Conservation (phyloP, 164 flowering plant genomes). For the Santalum album region DNA sequence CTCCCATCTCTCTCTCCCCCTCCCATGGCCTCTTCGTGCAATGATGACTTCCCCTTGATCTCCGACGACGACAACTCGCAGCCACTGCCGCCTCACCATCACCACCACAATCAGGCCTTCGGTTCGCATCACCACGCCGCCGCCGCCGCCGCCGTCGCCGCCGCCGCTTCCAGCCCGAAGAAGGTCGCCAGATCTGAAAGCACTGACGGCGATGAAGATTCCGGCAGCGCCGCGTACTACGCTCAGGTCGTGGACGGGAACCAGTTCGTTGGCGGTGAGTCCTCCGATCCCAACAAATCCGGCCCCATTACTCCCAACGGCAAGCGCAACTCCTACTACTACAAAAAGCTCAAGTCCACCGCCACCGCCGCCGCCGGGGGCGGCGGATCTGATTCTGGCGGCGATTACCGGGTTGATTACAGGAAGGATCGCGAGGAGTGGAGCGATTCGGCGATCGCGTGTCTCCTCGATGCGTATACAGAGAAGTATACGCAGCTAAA, state of each 20-base stretch:
- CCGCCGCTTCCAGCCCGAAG: not conserved
- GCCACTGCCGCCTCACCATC: not conserved
- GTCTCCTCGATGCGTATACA: conserved; percentile 34
- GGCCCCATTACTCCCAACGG: not conserved
- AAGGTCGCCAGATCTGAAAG: not conserved
- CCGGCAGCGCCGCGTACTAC: not conserved
- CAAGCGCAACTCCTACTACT: conserved; percentile 1
- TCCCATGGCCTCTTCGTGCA: conserved; percentile 1
- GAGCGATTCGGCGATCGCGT: conserved; percentile 35
- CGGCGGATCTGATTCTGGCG: not conserved
- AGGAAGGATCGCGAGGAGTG: conserved; percentile 44
- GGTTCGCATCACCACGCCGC: not conserved
- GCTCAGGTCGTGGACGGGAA: too few relatives aligned
- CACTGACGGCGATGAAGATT: conserved; percentile 1
- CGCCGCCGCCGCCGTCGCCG: not conserved
- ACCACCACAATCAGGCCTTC: not conserved
- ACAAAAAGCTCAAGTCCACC: not conserved
- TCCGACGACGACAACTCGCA: not conserved
- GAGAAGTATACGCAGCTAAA: conserved; percentile 36
- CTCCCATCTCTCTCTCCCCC: not conserved
- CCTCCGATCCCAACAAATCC: not conserved
- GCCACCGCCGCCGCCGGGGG: not conserved
- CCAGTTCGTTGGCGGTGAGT: not conserved
- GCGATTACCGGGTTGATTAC: conserved; percentile 13
- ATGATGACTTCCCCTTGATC: not conserved